Base-by-base conservation (phyloP, 1,139 yeast genomes). In the Geotrichum siamense region DNA sequence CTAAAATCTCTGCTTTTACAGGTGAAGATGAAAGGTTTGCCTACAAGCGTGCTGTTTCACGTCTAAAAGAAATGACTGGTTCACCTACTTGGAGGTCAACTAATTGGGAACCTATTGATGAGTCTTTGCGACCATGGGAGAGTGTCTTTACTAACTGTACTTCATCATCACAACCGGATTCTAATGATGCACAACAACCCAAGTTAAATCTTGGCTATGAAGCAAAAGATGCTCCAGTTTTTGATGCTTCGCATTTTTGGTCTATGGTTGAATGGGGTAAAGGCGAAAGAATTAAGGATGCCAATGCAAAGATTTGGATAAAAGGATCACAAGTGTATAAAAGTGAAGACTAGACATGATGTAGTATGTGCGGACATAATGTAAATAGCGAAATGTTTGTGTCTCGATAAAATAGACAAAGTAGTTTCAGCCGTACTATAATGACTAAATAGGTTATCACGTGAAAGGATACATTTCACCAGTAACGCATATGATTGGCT, bases 1-100 rank as follows among this genome's bases (percentile, higher is more conserved):
- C 73, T 16, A 69, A 77, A 41, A 58, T 72, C 12, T 66, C 68
- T 16, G 79, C 79, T 2, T 82, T 81, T 53, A 81, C 86, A 0
- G 89, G 91, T 23, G 87, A 81, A 54, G 89, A 82, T 60, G 89
- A 82, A 57, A 74, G 72, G 61, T 81, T 82, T 64, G 87, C 91
- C 2, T 81, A 75, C 55, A 78, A 77, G 51, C 62, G 89, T 51
- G 87, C 89, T 0, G 80, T 80, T 1, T 77, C 80, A 57, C 64
- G 91, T 52, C 70, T 82, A 22, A 68, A 69, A 48, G 89, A 82
- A 54, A 81, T 82, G 86, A 74, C 78, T 0, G 71, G 71, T 1
- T 75, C 82, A 0, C 66, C 62, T 22, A 53, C 55, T 6, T 81
- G 86, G 84, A 65, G 79, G 50, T 50, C 54, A 6, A 51, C 56